A percentile compares a stretch with the other conserved stretches of the same genome.
These are phyloP conservation scores for Cylindrotheca closterium DNA, from an alignment of 108 stramenopile genomes.

Conservation along the genomic window DNA sequence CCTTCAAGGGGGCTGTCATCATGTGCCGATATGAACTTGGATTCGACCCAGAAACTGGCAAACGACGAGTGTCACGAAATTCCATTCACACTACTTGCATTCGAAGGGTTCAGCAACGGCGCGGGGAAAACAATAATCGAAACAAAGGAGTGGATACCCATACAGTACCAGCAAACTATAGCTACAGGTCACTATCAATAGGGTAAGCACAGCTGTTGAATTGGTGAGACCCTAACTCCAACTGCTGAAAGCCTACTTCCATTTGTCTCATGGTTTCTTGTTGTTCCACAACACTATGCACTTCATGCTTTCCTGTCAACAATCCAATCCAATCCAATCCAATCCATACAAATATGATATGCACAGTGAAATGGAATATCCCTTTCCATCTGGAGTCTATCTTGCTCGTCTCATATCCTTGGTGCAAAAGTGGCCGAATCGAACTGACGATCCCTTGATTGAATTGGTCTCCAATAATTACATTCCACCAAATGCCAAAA, in stretches of 20 bases:
- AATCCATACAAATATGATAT: no score
- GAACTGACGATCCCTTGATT: background rate
- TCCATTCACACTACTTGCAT: slow-evolving; percentile 1
- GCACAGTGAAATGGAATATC: slow-evolving; percentile 14
- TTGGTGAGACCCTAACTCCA: background rate
- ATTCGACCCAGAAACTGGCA: slow-evolving; percentile 2
- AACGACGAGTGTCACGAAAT: background rate
- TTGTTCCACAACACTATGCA: no score
- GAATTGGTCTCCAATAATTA: background rate
- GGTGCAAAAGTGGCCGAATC: slow-evolving; percentile 4
- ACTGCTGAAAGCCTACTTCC: no score
- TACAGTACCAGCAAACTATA: background rate
- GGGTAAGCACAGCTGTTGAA: background rate
- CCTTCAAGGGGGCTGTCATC: slow-evolving; percentile 3
- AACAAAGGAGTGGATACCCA: background rate
- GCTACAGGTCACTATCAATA: slow-evolving; percentile 8
- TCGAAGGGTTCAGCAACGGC: slow-evolving; percentile 3
- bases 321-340: no score
- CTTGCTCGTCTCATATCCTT: slow-evolving; percentile 11
- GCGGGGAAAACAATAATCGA: background rate
- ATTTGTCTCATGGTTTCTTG: no score
- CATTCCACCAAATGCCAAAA: background rate
- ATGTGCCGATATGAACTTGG: slow-evolving; percentile 6
- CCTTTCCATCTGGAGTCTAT: slow-evolving; percentile 19
- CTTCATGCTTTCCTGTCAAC: no score